Evolutionary conservation across 2,329 filamentous ascomycete genomes (phyloP).

Genomic region (Tolypocladium guangdongense): DNA sequence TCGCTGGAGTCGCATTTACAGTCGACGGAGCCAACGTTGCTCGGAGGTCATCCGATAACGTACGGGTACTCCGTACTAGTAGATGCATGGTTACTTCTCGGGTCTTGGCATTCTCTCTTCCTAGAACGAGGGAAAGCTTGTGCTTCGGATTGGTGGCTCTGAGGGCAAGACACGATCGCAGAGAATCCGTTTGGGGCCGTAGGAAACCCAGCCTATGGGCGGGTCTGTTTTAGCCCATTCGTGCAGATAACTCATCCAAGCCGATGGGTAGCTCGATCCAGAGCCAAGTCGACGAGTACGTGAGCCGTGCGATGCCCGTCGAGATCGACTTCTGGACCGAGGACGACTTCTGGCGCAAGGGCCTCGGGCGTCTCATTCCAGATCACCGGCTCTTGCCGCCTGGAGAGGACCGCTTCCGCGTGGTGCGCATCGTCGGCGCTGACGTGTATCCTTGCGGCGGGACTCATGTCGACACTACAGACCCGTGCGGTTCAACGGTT

Average conservation of each 20-base stretch:
- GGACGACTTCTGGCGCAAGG: conserved; percentile 44
- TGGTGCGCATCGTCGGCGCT: conserved; percentile 57
- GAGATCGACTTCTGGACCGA: conserved; percentile 56
- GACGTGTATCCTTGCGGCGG: conserved; percentile 67
- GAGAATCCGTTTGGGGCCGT: too few relatives aligned
- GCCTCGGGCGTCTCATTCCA: conserved; percentile 44
- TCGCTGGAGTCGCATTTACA: background rate
- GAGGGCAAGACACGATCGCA: too few relatives aligned
- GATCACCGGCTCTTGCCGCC: conserved; percentile 31
- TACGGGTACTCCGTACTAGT: too few relatives aligned
- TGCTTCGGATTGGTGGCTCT: too few relatives aligned
- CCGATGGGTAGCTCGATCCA: conserved; percentile 39
- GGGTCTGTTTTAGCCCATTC: too few relatives aligned
- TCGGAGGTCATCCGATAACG: too few relatives aligned
- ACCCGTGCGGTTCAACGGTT: conserved; percentile 45
- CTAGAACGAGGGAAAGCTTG: too few relatives aligned
- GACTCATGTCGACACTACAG: conserved; percentile 56
- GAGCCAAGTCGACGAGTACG: conserved; percentile 44
- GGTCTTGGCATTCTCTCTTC: too few relatives aligned
- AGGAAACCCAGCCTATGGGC: too few relatives aligned
- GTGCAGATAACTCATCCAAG: too few relatives aligned
- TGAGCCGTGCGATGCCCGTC: conserved; percentile 45
- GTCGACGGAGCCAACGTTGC: background rate
- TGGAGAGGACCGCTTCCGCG: conserved; percentile 47
- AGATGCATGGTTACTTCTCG: too few relatives aligned